Evolutionary conservation across 805 yeast genomes (phyloP).

Genomic region (Saccharomyces kudriavzevii): DNA sequence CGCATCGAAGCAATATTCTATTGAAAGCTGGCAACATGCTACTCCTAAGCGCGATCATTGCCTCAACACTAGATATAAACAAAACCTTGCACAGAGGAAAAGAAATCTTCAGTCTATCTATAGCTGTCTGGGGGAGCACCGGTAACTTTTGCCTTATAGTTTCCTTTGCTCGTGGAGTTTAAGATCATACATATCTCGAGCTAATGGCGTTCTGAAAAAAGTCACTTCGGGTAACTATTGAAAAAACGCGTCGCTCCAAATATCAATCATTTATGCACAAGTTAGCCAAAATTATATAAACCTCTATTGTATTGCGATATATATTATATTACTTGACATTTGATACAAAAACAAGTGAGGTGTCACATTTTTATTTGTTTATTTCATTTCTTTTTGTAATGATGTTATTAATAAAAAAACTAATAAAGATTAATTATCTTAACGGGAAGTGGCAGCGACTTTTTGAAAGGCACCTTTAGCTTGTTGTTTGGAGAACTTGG

Average conservation of each 20-base stretch:
- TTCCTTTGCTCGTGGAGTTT: neutral
- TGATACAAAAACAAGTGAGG: neutral
- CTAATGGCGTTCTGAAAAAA: neutral
- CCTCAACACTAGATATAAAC: neutral
- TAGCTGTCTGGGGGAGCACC: neutral
- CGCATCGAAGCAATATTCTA: neutral
- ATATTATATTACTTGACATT: neutral
- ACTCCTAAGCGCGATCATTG: neutral
- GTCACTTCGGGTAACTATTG: neutral
- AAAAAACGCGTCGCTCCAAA: no score
- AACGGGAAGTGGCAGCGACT: constrained; percentile 95
- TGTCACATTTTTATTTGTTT: neutral
- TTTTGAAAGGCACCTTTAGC: constrained; percentile 97
- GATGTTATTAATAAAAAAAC: neutral
- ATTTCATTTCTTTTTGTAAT: neutral
- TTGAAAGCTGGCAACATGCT: neutral
- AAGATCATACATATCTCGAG: neutral
- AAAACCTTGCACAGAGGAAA: neutral
- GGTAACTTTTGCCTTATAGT: neutral
- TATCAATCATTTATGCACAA: neutral
- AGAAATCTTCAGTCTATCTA: neutral
- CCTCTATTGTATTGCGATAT: neutral
- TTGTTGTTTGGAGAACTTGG: constrained; percentile 86
- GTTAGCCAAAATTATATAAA: neutral
- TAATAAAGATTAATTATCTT: constrained; percentile 30